phyloP scores from a whole-genome alignment of 2,329 filamentous ascomycete species.

The Diaporthe sp. region DNA sequence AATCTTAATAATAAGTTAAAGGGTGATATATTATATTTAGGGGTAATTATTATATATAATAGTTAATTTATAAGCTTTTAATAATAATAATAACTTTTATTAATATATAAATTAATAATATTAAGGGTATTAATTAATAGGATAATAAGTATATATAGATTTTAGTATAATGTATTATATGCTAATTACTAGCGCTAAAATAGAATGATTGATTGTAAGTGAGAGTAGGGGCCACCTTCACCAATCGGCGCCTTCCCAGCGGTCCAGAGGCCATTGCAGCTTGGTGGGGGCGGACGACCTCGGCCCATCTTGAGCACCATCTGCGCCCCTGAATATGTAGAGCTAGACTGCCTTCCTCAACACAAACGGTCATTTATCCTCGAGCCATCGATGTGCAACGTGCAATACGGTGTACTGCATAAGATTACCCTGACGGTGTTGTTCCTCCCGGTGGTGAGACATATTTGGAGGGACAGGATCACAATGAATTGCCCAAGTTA shows the following conservation, averaged over 20 bases:
- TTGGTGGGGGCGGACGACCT: conserved; percentile 1
- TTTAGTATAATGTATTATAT: no score
- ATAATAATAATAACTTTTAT: no score
- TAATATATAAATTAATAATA: no score
- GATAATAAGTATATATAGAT: no score
- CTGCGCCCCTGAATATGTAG: neutral
- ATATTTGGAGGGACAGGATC: neutral
- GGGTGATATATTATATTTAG: no score
- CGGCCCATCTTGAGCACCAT: conserved; percentile 1
- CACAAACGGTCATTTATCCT: neutral
- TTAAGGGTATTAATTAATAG: no score
- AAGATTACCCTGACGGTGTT: neutral
- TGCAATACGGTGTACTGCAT: neutral
- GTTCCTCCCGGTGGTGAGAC: neutral
- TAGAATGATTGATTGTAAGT: no score
- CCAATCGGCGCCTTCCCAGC: conserved; percentile 15
- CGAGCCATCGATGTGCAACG: neutral
- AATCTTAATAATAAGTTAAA: no score
- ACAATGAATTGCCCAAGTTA: neutral
- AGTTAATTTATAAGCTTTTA: no score
- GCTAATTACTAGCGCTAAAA: no score
- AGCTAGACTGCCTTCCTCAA: neutral
- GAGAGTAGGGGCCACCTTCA: neutral
- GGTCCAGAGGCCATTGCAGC: neutral
- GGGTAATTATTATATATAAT: no score